phyloP scores from a whole-genome alignment of 495 filamentous ascomycete species.

The Hypomontagnella submonticulosa region DNA sequence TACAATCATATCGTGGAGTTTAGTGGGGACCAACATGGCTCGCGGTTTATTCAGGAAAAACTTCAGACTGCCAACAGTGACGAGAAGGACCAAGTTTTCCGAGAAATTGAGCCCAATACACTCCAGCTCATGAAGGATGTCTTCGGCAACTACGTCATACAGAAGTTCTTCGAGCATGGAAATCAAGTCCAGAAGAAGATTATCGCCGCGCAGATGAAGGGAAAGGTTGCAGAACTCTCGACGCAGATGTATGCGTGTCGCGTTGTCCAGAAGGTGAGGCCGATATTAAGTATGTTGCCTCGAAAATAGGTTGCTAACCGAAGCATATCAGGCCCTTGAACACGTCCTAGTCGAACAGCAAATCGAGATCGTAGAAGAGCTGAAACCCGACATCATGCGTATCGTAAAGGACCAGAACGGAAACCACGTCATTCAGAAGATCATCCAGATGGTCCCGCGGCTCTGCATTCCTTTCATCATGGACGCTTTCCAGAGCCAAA shows the following conservation, averaged over 20 bases:
- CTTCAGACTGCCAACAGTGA: slow-evolving; percentile 95
- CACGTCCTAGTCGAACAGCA: slow-evolving; percentile 93
- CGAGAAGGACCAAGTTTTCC: slow-evolving; percentile 94
- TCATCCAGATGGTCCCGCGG: slow-evolving; percentile 85
- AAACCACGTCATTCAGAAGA: slow-evolving; percentile 97
- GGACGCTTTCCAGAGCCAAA: slow-evolving; percentile 81
- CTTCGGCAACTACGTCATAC: slow-evolving; percentile 98
- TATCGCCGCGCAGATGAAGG: slow-evolving; percentile 86
- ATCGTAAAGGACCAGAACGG: slow-evolving; percentile 93
- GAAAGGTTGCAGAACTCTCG: slow-evolving; percentile 80
- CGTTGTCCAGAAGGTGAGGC: slow-evolving; percentile 88
- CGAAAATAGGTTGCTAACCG: neutral
- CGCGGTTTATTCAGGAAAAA: slow-evolving; percentile 95
- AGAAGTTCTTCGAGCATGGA: slow-evolving; percentile 97
- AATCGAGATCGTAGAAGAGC: slow-evolving; percentile 81
- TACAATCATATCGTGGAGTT: slow-evolving; percentile 93
- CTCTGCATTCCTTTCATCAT: slow-evolving; percentile 91
- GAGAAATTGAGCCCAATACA: slow-evolving; percentile 83
- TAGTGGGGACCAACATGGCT: slow-evolving; percentile 94
- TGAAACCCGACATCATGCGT: slow-evolving; percentile 79
- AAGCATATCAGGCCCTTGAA: slow-evolving; percentile 77
- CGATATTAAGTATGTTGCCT: neutral
- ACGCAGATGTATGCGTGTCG: slow-evolving; percentile 94
- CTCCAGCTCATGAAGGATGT: slow-evolving; percentile 94
- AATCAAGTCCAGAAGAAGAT: slow-evolving; percentile 93